phyloP scores from a whole-genome alignment of 208 protist species.

The Lotmaria passim region DNA sequence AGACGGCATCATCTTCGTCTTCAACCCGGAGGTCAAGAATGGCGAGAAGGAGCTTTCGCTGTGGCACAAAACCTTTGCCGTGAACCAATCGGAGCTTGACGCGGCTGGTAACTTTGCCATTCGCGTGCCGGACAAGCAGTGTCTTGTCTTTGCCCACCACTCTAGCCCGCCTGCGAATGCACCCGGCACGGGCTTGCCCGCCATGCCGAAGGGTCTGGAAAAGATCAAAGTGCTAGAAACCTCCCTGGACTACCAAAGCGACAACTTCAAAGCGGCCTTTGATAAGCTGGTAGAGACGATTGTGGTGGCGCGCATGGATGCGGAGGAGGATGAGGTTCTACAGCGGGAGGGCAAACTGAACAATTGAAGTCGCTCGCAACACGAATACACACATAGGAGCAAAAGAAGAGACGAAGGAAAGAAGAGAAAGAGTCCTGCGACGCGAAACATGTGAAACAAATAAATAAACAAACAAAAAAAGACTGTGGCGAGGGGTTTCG shows the following conservation, averaged over 20 bases:
- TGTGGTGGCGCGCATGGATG: constrained; percentile 57
- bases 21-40: constrained; percentile 78
- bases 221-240: constrained; percentile 77
- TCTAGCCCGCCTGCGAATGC: constrained; percentile 46
- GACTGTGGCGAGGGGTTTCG: no score
- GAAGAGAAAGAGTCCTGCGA: no score
- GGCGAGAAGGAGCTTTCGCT: constrained; percentile 84
- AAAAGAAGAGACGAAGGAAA: no score
- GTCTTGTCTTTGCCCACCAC: constrained; percentile 85
- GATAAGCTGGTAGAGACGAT: constrained; percentile 82
- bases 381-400: not conserved
- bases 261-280: constrained; percentile 93
- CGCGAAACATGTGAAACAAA: not conserved
- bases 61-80: constrained; percentile 92
- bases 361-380: not conserved
- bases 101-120: constrained; percentile 66
- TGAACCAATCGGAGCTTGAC: constrained; percentile 73
- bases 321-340: constrained; percentile 80
- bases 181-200: constrained; percentile 39
- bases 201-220: constrained; percentile 81
- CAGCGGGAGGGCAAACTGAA: constrained; percentile 45
- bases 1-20: constrained; percentile 90
- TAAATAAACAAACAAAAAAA: not conserved
- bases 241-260: constrained; percentile 87
- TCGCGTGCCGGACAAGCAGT: constrained; percentile 62